These are phyloP conservation scores for Penicillium oxalicum DNA, from an alignment of 2,329 filamentous ascomycete species.

Conservation along the genomic window DNA sequence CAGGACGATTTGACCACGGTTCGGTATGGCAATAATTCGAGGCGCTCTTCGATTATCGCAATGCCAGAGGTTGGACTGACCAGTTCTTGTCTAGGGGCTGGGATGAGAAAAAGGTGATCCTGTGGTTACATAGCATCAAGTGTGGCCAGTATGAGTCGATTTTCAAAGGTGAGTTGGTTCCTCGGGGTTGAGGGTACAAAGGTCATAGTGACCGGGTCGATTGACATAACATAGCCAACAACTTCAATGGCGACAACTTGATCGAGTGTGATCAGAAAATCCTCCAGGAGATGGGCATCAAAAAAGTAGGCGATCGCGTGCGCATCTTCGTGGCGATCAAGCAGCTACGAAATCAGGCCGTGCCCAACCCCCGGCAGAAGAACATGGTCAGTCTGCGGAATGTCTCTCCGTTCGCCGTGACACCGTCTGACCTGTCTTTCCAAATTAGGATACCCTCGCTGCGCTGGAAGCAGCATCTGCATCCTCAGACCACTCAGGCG, in stretches of 20 bases:
- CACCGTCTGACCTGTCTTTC: not conserved
- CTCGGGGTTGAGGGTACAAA: not conserved
- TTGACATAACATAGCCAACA: conserved; percentile 56
- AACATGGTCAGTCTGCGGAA: conserved; percentile 61
- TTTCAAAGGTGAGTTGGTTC: conserved; percentile 57
- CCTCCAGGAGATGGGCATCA: conserved; percentile 95
- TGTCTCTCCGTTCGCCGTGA: not conserved
- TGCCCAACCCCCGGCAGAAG: conserved; percentile 71
- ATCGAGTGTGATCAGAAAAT: conserved; percentile 96
- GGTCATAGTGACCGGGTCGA: conserved; percentile 9
- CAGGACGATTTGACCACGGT: conserved; percentile 68
- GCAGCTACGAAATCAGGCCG: conserved; percentile 69
- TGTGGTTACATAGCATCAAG: conserved; percentile 86
- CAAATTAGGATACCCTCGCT: conserved; percentile 71
- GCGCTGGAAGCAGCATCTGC: conserved; percentile 63
- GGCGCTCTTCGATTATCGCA: too few relatives aligned
- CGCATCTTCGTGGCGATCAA: conserved; percentile 83
- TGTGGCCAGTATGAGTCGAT: conserved; percentile 89
- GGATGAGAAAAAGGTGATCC: conserved; percentile 86
- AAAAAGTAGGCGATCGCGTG: conserved; percentile 94
- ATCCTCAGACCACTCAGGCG: conserved; percentile 60
- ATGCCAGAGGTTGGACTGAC: too few relatives aligned
- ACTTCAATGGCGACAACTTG: conserved; percentile 95
- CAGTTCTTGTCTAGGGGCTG: conserved; percentile 50
- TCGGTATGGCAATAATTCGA: conserved; percentile 46